Evolutionary conservation across 345 rosid genomes (phyloP), one percentile per base, ranked within the genome.

Genomic region (Carallia pectinifolia): DNA sequence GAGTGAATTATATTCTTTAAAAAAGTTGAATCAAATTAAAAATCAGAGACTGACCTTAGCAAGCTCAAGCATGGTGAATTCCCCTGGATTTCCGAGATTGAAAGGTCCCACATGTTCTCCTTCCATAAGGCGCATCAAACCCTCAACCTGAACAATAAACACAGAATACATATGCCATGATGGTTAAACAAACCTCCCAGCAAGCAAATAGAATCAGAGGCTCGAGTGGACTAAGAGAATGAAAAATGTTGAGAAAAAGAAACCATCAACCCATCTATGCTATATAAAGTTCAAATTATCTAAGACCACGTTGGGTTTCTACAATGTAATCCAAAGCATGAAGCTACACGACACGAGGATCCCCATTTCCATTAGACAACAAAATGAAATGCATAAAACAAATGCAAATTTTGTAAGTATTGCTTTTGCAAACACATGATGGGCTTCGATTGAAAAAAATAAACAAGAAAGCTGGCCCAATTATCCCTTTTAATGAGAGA

Each of bases 41-140:
- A 23, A 23, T 23, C 23, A 23, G 3, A 15, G 29, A 36, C 64
- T 9, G 16, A 93, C 98, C 96, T 92, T 72, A 15, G 99, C 99
- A 3, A 95, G 98, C 74, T 92, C 98, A 67, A 95, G 92, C 99
- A 95, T 92, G 76, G 98, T 94, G 82, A 94, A 94, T 88, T 95
- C 97, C 60, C 99, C 99, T 0, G 98, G 98, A 78, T 94, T 94
- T 48, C 97, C 98, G 58, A 90, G 93, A 78, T 95, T 95, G 77
- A 95, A 95, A 55, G 98, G 99, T 3, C 97, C 99, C 6, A 92
- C 97, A 30, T 92, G 96, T 56, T 95, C 93, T 12, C 99, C 92
- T 85, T 95, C 99, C 99, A 95, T 92, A 67, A 95, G 74, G 36
- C 98, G 90, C 83, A 92, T 86, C 64, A 92, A 82, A 69, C 99